Percentiles rank a stretch among this genome's conserved stretches.
Conservation (phyloP, 148 eudicot species). For the Selenicereus undatus region DNA sequence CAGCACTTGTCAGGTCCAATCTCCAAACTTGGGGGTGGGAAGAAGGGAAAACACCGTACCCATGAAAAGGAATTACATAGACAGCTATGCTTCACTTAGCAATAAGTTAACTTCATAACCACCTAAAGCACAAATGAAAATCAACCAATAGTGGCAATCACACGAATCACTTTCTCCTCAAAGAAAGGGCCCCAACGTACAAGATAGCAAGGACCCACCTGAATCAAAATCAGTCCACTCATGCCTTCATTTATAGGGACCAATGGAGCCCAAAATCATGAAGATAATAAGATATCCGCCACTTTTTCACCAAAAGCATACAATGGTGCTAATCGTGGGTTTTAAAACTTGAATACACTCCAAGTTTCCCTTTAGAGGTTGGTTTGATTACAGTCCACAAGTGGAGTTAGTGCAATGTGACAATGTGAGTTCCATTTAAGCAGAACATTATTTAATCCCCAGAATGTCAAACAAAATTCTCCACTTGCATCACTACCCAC, state of each 20-base stretch:
- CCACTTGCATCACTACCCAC: background rate
- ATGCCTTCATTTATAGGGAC: background rate
- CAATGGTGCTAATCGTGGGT: constrained; percentile 8
- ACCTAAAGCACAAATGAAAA: background rate
- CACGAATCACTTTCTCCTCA: background rate
- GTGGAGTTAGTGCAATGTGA: constrained; percentile 18
- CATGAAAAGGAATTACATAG: background rate
- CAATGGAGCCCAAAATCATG: background rate
- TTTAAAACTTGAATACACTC: constrained; percentile 6
- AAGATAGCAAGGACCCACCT: constrained; percentile 11
- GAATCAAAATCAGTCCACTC: constrained; percentile 10
- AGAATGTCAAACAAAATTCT: background rate
- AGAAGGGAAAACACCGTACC: background rate
- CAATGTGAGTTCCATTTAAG: constrained; percentile 5
- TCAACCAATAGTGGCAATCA: constrained; percentile 7
- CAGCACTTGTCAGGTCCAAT: background rate
- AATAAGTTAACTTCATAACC: constrained; percentile 4
- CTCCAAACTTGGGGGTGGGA: background rate
- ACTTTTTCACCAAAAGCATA: background rate
- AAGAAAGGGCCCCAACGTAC: constrained; percentile 13
- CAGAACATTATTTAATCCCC: background rate
- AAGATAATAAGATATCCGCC: constrained; percentile 22
- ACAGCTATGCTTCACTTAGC: background rate
- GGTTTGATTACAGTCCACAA: constrained; percentile 11
- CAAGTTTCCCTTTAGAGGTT: constrained; percentile 19